These are phyloP conservation scores for Trametes punicea DNA, from an alignment of 768 basidiomycete species.

Conservation along the genomic window DNA sequence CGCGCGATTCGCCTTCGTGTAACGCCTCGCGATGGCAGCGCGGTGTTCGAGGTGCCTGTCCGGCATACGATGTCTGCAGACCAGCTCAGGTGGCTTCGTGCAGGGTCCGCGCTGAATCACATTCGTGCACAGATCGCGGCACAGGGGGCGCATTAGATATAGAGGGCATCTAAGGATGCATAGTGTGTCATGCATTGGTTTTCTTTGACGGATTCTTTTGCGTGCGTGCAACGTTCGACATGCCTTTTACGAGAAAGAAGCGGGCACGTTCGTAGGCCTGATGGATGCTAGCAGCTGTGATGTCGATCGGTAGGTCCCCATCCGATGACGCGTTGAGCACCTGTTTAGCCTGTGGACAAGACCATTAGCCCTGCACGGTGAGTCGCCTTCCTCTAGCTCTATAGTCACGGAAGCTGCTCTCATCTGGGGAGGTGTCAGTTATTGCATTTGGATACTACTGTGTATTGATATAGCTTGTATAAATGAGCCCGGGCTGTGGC, in stretches of 20 bases:
- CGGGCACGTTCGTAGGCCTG: too few species aligned
- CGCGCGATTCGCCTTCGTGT: constrained; percentile 54
- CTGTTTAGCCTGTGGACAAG: too few species aligned
- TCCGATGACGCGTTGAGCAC: too few species aligned
- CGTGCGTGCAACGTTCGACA: background rate
- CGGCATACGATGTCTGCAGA: constrained; percentile 89
- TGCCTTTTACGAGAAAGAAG: background rate
- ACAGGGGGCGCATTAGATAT: background rate
- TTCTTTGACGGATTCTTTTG: background rate
- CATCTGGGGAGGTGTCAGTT: too few species aligned
- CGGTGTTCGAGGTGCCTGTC: constrained; percentile 62
- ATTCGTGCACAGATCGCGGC: constrained; percentile 59
- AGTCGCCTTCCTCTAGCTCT: too few species aligned
- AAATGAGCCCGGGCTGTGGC: too few species aligned
- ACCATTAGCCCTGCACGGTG: too few species aligned
- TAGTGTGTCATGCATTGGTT: constrained; percentile 2
- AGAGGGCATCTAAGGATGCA: background rate
- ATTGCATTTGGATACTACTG: too few species aligned
- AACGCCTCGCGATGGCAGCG: constrained; percentile 63
- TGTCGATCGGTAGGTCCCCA: too few species aligned
- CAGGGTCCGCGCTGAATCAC: constrained; percentile 87
- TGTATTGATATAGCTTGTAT: too few species aligned
- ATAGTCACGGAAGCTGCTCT: too few species aligned
- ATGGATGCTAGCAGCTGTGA: too few species aligned
- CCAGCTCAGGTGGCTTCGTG: constrained; percentile 86